phyloP scores from a whole-genome alignment of 1,284 basidiomycete species.

The Wallemia ichthyophaga region DNA sequence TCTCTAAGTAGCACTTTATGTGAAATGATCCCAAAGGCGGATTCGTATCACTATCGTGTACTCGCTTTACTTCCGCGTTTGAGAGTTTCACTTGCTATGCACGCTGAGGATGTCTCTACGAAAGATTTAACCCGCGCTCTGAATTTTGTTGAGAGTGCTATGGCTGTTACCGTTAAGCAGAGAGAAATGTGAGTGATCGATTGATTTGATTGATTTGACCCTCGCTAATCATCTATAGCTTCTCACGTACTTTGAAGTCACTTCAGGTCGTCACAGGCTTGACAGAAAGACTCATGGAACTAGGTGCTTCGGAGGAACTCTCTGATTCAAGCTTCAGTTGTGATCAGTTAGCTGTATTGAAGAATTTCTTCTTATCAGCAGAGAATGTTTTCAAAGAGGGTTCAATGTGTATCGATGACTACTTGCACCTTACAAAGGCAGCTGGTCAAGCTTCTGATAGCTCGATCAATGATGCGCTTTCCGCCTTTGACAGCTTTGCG shows the following conservation, averaged over 20 bases:
- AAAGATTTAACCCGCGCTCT: slow-evolving; percentile 56
- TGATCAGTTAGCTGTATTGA: background rate
- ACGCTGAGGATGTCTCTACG: slow-evolving; percentile 53
- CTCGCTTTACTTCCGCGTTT: slow-evolving; percentile 36
- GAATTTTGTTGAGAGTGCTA: slow-evolving; percentile 47
- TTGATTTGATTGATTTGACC: background rate
- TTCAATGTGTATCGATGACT: background rate
- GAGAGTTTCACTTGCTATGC: slow-evolving; percentile 30
- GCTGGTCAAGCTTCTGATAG: background rate
- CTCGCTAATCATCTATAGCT: background rate
- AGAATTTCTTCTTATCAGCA: background rate
- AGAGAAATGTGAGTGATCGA: background rate
- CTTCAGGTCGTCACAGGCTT: background rate
- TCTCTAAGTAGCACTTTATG: slow-evolving; percentile 1
- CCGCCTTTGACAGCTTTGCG: background rate
- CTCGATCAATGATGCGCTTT: background rate
- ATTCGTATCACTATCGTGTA: slow-evolving; percentile 42
- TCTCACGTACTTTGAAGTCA: background rate
- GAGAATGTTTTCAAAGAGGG: background rate
- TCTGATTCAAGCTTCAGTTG: background rate
- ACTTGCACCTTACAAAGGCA: background rate
- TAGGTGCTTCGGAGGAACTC: background rate
- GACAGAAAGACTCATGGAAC: background rate
- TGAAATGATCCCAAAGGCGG: slow-evolving; percentile 18
- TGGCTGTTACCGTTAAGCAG: slow-evolving; percentile 18